A percentile compares a stretch with the other conserved stretches of the same genome.
Evolutionary conservation across 108 stramenopile genomes (phyloP).

Genomic region (Pseudonitzschia delicatissima): DNA sequence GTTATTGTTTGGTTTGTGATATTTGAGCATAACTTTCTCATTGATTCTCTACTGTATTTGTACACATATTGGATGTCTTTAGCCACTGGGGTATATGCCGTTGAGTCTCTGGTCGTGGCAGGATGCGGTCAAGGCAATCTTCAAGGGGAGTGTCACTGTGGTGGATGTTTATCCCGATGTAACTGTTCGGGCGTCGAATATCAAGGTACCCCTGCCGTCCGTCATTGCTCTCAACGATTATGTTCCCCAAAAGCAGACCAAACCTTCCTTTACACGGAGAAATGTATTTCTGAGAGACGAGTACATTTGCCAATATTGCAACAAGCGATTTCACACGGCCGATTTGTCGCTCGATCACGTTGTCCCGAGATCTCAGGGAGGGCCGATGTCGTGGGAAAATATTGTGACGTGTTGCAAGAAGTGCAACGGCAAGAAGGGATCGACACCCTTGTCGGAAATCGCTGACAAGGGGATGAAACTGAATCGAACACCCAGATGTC

Average conservation of each 20-base stretch:
- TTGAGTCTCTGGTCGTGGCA: conserved; percentile 84
- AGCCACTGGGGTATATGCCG: conserved; percentile 54
- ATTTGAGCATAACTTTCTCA: no score
- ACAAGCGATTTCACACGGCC: conserved; percentile 50
- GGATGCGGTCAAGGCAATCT: conserved; percentile 81
- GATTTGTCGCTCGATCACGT: conserved; percentile 85
- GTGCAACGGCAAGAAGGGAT: conserved; percentile 84
- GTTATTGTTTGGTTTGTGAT: no score
- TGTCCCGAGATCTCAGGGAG: conserved; percentile 67
- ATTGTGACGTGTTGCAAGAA: conserved; percentile 71
- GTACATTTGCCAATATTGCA: conserved; percentile 86
- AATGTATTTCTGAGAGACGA: conserved; percentile 86
- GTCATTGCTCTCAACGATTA: conserved; percentile 84
- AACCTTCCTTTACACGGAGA: conserved; percentile 77
- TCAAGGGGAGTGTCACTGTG: conserved; percentile 76
- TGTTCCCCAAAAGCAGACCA: conserved; percentile 39
- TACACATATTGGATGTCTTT: neutral
- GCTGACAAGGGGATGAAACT: conserved; percentile 67
- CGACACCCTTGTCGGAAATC: conserved; percentile 42
- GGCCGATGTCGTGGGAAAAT: conserved; percentile 75
- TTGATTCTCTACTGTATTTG: no score
- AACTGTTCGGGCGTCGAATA: conserved; percentile 63
- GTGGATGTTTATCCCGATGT: conserved; percentile 83
- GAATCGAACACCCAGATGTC: conserved; percentile 38
- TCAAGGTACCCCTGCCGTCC: conserved; percentile 68